These are phyloP conservation scores for Chlorella sp. DNA, from an alignment of 139 green algal species.

Conservation along the genomic window DNA sequence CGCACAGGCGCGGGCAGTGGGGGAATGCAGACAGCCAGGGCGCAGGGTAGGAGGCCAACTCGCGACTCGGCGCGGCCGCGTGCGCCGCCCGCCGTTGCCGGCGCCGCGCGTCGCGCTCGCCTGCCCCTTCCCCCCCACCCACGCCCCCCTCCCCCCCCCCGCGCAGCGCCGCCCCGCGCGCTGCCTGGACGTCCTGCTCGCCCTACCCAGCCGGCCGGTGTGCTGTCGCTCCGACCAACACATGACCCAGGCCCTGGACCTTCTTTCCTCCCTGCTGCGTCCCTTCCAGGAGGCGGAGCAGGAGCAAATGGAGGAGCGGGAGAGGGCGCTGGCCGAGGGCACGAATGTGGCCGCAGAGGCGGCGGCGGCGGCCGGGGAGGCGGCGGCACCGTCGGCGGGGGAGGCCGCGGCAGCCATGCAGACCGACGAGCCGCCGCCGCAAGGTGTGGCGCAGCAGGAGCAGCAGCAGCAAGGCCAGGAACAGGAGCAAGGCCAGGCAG, in stretches of 20 bases:
- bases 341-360: not conserved
- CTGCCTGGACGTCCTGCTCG: slow-evolving; percentile 76
- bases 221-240: slow-evolving; percentile 55
- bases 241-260: slow-evolving; percentile 63
- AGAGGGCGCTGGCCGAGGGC: not conserved
- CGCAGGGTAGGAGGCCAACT: too few relatives aligned
- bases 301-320: not conserved
- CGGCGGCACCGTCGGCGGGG: not conserved
- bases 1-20: not conserved
- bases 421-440: slow-evolving; percentile 8
- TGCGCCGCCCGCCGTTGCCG: too few relatives aligned
- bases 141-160: too few relatives aligned
- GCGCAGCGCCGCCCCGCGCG: too few relatives aligned
- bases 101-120: too few relatives aligned
- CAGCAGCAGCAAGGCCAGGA: not conserved
- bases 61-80: too few relatives aligned
- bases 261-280: slow-evolving; percentile 25
- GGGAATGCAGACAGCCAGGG: too few relatives aligned
- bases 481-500: not conserved
- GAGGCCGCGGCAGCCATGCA: slow-evolving; percentile 13
- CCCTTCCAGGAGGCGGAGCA: slow-evolving; percentile 23
- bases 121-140: too few relatives aligned
- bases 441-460: not conserved
- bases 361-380: not conserved
- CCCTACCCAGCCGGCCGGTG: slow-evolving; percentile 51